Evolutionary conservation across 2,329 filamentous ascomycete species (phyloP).

Genomic region (Xylariomycetidae sp.): DNA sequence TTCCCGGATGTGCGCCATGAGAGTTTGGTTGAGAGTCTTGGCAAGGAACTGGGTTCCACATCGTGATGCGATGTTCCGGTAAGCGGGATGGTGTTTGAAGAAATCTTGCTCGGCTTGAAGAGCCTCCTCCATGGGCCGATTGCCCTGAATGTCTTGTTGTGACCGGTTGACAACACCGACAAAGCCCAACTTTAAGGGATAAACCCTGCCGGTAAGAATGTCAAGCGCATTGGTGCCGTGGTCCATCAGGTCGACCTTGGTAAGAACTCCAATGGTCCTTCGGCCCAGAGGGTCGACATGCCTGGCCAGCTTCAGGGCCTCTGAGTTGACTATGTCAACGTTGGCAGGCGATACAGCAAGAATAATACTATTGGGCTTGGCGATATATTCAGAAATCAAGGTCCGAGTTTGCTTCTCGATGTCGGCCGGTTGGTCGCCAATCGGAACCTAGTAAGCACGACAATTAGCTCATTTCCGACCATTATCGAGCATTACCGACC

Average conservation of each 20-base stretch:
- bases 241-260: conserved; percentile 97
- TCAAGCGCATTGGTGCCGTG: conserved; percentile 97
- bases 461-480: no score
- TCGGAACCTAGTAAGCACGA: conserved; percentile 63
- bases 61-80: conserved; percentile 88
- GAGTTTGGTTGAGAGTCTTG: conserved; percentile 87
- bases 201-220: conserved; percentile 94
- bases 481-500: no score
- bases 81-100: conserved; percentile 94
- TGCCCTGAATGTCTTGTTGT: conserved; percentile 94
- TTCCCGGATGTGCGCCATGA: conserved; percentile 96
- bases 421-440: conserved; percentile 93
- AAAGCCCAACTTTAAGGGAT: conserved; percentile 93
- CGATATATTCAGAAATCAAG: conserved; percentile 95
- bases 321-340: conserved; percentile 96
- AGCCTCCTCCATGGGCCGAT: conserved; percentile 90
- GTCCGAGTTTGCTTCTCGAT: conserved; percentile 98
- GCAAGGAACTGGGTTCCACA: conserved; percentile 93
- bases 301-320: conserved; percentile 90
- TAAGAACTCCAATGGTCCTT: conserved; percentile 93
- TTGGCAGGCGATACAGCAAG: conserved; percentile 96
- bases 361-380: conserved; percentile 97
- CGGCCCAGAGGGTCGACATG: conserved; percentile 94
- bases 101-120: conserved; percentile 87
- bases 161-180: conserved; percentile 98